A percentile compares a stretch with the other conserved stretches of the same genome.
Conservation (phyloP, 2,329 filamentous ascomycete species). For the Myriosclerotinia curreyana region DNA sequence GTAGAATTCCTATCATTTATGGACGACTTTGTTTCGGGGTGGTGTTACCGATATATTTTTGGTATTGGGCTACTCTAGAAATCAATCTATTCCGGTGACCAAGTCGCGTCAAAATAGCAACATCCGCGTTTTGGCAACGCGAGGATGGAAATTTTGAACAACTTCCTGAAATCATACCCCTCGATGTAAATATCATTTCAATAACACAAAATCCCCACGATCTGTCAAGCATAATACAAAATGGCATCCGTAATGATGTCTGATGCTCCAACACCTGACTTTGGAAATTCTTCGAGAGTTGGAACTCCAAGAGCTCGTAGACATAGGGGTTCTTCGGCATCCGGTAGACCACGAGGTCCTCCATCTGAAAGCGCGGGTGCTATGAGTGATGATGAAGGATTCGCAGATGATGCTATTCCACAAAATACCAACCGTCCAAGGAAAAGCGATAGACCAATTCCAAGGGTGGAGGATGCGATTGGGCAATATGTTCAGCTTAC, state of each 20-base stretch:
- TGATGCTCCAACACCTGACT: constrained; percentile 34
- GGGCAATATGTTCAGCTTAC: constrained; percentile 71
- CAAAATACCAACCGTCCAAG: constrained; percentile 46
- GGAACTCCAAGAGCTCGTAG: constrained; percentile 33
- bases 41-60: too few relatives aligned
- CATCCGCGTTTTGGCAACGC: constrained; percentile 22
- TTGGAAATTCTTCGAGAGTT: constrained; percentile 30
- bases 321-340: constrained; percentile 36
- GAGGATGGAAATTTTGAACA: constrained; percentile 25
- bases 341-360: constrained; percentile 42
- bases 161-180: constrained; percentile 29
- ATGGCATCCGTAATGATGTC: constrained; percentile 40
- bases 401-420: constrained; percentile 64
- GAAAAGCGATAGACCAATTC: constrained; percentile 52
- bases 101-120: constrained; percentile 28
- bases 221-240: constrained; percentile 14
- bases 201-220: constrained; percentile 26
- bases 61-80: too few relatives aligned
- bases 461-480: constrained; percentile 72
- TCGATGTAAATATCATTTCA: constrained; percentile 26
- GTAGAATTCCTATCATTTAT: too few relatives aligned
- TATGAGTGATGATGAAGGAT: constrained; percentile 62
- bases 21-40: too few relatives aligned
- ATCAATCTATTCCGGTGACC: constrained; percentile 34
- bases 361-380: constrained; percentile 60